phyloP scores from a whole-genome alignment of 768 basidiomycete species.

The Stropharia rugosoannulata region DNA sequence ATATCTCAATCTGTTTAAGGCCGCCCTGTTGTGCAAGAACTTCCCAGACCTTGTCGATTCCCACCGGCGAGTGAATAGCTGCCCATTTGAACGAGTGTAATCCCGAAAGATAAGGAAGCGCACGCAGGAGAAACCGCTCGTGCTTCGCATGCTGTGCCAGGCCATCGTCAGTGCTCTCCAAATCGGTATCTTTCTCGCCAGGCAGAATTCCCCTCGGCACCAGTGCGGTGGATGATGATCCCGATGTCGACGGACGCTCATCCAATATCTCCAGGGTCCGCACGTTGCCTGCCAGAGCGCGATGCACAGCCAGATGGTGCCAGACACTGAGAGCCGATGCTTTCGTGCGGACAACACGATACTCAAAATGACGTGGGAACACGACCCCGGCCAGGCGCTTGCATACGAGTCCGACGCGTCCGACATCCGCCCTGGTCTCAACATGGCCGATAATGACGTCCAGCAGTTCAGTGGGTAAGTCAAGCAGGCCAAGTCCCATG shows the following conservation, averaged over 20 bases:
- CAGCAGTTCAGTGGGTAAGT: conserved; percentile 68
- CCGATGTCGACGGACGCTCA: conserved; percentile 30
- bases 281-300: conserved; percentile 59
- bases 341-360: conserved; percentile 60
- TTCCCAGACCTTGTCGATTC: too few species aligned
- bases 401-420: conserved; percentile 55
- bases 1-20: too few species aligned
- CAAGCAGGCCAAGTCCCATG: conserved; percentile 32
- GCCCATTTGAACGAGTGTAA: too few species aligned
- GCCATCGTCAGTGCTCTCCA: conserved; percentile 63
- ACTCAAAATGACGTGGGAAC: conserved; percentile 62
- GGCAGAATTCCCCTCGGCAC: conserved; percentile 29
- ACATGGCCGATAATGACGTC: conserved; percentile 58
- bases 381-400: conserved; percentile 53
- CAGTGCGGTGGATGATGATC: conserved; percentile 30
- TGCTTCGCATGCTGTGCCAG: conserved; percentile 53
- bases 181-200: conserved; percentile 47
- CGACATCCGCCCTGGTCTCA: conserved; percentile 51
- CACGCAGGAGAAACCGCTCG: background rate
- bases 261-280: conserved; percentile 60
- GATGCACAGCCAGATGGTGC: conserved; percentile 60
- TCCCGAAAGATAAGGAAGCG: too few species aligned
- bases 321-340: conserved; percentile 59
- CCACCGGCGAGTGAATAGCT: too few species aligned
- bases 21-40: too few species aligned